Conservation (phyloP, 495 filamentous ascomycete genomes). For the Sphaerosporella brunnea region DNA sequence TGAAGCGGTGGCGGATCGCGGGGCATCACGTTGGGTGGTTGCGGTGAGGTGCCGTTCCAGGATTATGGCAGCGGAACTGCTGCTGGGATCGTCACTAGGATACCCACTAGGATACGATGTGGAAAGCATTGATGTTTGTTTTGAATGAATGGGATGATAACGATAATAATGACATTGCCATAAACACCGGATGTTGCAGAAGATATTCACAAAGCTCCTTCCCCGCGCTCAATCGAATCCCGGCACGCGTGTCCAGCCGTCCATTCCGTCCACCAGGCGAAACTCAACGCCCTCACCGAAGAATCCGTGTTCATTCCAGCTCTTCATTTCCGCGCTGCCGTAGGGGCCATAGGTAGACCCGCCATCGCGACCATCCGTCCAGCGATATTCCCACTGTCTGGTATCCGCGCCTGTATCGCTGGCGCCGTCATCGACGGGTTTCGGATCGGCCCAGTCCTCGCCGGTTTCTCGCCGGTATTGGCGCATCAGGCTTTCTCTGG, state of each 20-base stretch:
- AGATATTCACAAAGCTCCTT: not conserved
- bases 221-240: conserved; percentile 18
- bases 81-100: too few relatives aligned
- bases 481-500: conserved; percentile 65
- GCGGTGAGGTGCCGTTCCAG: too few relatives aligned
- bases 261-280: conserved; percentile 26
- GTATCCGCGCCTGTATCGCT: conserved; percentile 16
- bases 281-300: conserved; percentile 93
- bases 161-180: too few relatives aligned
- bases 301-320: conserved; percentile 79
- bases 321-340: conserved; percentile 62
- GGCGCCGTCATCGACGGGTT: conserved; percentile 11
- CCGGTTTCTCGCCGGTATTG: conserved; percentile 77
- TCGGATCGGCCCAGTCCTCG: conserved; percentile 69
- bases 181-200: not conserved
- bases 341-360: conserved; percentile 71
- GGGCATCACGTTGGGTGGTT: too few relatives aligned
- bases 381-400: conserved; percentile 75
- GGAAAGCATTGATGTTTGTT: too few relatives aligned
- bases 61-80: too few relatives aligned
- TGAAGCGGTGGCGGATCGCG: too few relatives aligned
- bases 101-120: too few relatives aligned
- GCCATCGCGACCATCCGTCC: conserved; percentile 75
- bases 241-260: conserved; percentile 19
- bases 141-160: too few relatives aligned